Evolutionary conservation across 1,284 basidiomycete species (phyloP).

Genomic region (Sporisorium reilianum): DNA sequence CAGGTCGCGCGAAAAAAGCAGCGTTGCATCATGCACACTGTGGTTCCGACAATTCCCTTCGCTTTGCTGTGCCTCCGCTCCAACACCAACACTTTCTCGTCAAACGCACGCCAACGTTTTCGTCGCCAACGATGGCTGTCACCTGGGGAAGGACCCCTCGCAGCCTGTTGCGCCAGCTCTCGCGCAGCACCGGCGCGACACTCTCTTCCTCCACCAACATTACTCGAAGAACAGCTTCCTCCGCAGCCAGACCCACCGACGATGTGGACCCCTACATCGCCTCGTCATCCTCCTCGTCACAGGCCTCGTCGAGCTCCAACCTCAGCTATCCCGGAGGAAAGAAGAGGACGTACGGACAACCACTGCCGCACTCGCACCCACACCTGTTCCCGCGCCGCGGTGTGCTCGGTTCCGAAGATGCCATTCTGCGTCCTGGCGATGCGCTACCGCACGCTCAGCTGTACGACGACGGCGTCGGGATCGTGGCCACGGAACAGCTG

Average conservation of each 20-base stretch:
- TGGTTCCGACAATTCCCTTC: background rate
- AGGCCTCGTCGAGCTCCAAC: slow-evolving; percentile 19
- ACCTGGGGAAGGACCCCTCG: slow-evolving; percentile 12
- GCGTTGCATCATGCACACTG: slow-evolving; percentile 4
- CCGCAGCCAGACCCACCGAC: slow-evolving; percentile 44
- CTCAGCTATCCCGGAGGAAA: background rate
- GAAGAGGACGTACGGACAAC: slow-evolving; percentile 76
- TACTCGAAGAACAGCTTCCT: slow-evolving; percentile 34
- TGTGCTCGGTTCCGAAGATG: slow-evolving; percentile 46
- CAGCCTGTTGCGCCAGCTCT: slow-evolving; percentile 16
- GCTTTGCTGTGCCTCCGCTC: no score
- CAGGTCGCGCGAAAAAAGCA: background rate
- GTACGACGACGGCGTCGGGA: slow-evolving; percentile 37
- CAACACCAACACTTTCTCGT: no score
- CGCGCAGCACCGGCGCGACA: slow-evolving; percentile 13
- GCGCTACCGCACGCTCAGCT: slow-evolving; percentile 8
- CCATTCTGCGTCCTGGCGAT: slow-evolving; percentile 28
- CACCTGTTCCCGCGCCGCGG: slow-evolving; percentile 75
- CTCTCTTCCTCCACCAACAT: background rate
- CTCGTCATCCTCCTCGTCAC: slow-evolving; percentile 14
- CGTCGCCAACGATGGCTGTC: slow-evolving; percentile 12
- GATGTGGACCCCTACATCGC: slow-evolving; percentile 19
- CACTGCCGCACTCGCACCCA: slow-evolving; percentile 80
- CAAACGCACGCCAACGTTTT: background rate
- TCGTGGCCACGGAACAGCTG: slow-evolving; percentile 73